Evolutionary conservation across 2,329 filamentous ascomycete species (phyloP).

Genomic region (Neopestalotiopsis rosae): DNA sequence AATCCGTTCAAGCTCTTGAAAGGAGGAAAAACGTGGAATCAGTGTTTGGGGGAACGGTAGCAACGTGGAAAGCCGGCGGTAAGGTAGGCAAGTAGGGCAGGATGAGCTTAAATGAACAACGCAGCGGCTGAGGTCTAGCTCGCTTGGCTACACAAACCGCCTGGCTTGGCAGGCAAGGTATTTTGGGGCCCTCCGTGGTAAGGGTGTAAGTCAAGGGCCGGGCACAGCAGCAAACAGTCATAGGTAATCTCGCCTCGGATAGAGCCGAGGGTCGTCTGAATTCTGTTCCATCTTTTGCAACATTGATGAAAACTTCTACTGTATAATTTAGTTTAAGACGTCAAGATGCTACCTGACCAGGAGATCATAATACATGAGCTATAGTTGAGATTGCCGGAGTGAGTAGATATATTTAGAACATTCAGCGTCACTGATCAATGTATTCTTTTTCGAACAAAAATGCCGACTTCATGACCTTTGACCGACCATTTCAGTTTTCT

Average conservation of each 20-base stretch:
- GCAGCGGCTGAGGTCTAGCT: not conserved
- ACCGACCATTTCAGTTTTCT: too few relatives aligned
- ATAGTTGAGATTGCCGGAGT: too few relatives aligned
- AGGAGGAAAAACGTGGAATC: too few relatives aligned
- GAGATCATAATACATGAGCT: too few relatives aligned
- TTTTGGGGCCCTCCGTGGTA: not conserved
- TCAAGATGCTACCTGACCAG: too few relatives aligned
- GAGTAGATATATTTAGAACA: too few relatives aligned
- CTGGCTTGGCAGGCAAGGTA: not conserved
- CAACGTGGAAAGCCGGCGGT: not conserved
- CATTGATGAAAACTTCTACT: not conserved
- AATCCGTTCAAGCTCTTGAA: too few relatives aligned
- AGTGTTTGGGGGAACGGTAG: not conserved
- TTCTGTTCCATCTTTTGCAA: not conserved
- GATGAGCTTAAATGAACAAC: not conserved
- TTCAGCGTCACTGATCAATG: too few relatives aligned
- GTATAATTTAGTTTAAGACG: not conserved
- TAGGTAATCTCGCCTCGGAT: not conserved
- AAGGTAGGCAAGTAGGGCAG: not conserved
- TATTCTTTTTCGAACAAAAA: too few relatives aligned
- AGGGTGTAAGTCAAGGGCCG: not conserved
- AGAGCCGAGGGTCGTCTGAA: not conserved
- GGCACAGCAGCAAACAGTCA: not conserved
- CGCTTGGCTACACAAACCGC: not conserved
- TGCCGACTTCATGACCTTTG: too few relatives aligned